Evolutionary conservation across 208 protist species (phyloP), one percentile per base, ranked within the genome.

Genomic region (Leishmania major): DNA sequence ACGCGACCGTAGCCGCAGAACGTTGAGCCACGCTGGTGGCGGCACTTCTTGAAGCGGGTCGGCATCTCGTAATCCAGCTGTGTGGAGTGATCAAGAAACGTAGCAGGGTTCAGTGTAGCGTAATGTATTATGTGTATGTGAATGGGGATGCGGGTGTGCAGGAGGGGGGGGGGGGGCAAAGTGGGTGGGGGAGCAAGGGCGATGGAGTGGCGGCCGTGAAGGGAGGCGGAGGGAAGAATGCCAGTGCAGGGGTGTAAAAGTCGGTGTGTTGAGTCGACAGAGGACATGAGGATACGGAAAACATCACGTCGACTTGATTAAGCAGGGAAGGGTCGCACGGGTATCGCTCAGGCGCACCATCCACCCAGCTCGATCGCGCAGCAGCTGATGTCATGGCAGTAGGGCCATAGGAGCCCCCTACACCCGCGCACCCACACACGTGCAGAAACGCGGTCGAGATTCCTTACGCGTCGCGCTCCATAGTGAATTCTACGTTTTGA

Each of bases 1-100:
- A 98, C 93, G 79, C 97, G 94, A 83, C 97, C 97, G 87, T 98
- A 96, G 82, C 97, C 97, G 79, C 90, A 93, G 88, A 95, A 96
- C 62, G 96, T 97, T 81, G 94, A 94, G 82, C 97, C 97, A 87
- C 97, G 94, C 88, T 97, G 91, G 87, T 98, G 96, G 82, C 97
- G 95, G 85, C 87, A 93, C 93, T 98, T 98, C 92, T 94, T 95
- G 80, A 98, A 93, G 85, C 94, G 92, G 86, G 95, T 98, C 77
- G 95, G 94, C 95, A 98, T 98, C 77, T 82, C 60, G 25, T 40
- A 55, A 37, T 40, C 60, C 10, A 67, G 1, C 60, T 67, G 60
- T 7, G n/a, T 37, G 13, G 7, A 35, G 35, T 49, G 45, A 55
- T 28, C 25, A 75, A 3, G 10, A 40, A 8, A 64, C 51, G 73